These are phyloP conservation scores for Cylindrotheca fusiformis DNA, from an alignment of 108 stramenopile genomes.

Conservation along the genomic window DNA sequence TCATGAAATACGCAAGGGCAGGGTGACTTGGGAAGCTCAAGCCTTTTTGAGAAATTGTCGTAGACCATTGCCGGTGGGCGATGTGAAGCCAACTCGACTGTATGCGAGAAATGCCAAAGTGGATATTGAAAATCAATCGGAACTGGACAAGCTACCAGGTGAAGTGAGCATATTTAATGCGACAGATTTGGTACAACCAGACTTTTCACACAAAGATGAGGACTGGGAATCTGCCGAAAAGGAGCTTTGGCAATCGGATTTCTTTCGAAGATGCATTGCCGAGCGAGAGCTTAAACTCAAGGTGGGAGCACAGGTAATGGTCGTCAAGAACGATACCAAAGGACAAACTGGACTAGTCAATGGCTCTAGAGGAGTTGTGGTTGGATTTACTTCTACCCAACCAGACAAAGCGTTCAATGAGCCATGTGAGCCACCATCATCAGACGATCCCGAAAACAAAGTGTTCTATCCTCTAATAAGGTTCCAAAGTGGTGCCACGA, in stretches of 20 bases:
- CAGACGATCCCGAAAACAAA: not conserved
- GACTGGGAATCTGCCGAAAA: conserved; percentile 20
- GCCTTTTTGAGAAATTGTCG: conserved; percentile 9
- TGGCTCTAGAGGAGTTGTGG: conserved; percentile 80
- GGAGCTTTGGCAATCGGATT: conserved; percentile 18
- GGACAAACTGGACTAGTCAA: conserved; percentile 53
- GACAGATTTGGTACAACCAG: conserved; percentile 33
- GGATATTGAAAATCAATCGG: not conserved
- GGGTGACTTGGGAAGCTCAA: not conserved
- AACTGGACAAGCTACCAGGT: conserved; percentile 10
- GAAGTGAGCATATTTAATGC: conserved; percentile 42
- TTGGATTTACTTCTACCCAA: not conserved
- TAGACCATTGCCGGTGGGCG: not conserved
- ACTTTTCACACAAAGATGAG: not conserved
- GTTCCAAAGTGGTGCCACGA: not conserved
- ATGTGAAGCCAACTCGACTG: not conserved
- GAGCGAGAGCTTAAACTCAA: conserved; percentile 24
- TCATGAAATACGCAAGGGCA: conserved; percentile 31
- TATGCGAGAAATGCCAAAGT: not conserved
- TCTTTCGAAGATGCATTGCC: conserved; percentile 23
- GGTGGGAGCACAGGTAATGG: conserved; percentile 69
- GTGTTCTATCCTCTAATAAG: conserved; percentile 1
- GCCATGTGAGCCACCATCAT: conserved; percentile 16
- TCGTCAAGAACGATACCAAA: conserved; percentile 55
- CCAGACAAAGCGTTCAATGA: not conserved